Percentiles rank a stretch among this genome's conserved stretches.
Evolutionary conservation across 2,329 filamentous ascomycete species (phyloP).

Genomic region (Ceratocystis eucalypticola): DNA sequence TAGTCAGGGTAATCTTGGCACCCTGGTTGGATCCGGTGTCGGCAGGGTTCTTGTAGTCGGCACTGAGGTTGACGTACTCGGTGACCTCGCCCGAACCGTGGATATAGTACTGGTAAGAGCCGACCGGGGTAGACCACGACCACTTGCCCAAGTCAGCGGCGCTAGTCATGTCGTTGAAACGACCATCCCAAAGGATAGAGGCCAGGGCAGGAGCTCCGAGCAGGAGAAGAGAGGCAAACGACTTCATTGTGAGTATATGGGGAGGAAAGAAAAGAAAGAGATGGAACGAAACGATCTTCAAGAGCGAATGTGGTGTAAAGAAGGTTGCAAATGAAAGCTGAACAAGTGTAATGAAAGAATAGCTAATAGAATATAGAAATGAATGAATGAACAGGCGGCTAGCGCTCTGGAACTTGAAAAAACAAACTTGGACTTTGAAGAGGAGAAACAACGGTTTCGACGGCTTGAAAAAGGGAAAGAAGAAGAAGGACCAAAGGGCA

Average conservation of each 20-base stretch:
- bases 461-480: not conserved
- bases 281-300: conserved; percentile 16
- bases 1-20: conserved; percentile 52
- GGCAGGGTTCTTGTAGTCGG: conserved; percentile 50
- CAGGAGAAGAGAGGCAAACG: conserved; percentile 13
- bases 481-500: not conserved
- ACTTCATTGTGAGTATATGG: conserved; percentile 19
- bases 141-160: conserved; percentile 44
- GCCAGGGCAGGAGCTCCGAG: conserved; percentile 16
- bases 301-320: conserved; percentile 12
- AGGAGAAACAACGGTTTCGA: not conserved
- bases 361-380: conserved; percentile 2
- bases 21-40: conserved; percentile 50
- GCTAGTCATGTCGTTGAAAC: conserved; percentile 46
- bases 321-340: not conserved
- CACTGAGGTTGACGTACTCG: conserved; percentile 48
- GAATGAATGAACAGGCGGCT: conserved; percentile 18
- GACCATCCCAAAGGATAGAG: conserved; percentile 47
- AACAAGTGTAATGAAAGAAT: not conserved
- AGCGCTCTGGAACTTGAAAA: conserved; percentile 15
- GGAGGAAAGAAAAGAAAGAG: conserved; percentile 15
- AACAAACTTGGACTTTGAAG: conserved; percentile 10
- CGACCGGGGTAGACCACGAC: conserved; percentile 56
- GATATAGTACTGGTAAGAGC: conserved; percentile 64
- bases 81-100: conserved; percentile 45